These are phyloP conservation scores for Stagonosporopsis rhizophila DNA, from an alignment of 2,329 filamentous ascomycete species.

Conservation along the genomic window DNA sequence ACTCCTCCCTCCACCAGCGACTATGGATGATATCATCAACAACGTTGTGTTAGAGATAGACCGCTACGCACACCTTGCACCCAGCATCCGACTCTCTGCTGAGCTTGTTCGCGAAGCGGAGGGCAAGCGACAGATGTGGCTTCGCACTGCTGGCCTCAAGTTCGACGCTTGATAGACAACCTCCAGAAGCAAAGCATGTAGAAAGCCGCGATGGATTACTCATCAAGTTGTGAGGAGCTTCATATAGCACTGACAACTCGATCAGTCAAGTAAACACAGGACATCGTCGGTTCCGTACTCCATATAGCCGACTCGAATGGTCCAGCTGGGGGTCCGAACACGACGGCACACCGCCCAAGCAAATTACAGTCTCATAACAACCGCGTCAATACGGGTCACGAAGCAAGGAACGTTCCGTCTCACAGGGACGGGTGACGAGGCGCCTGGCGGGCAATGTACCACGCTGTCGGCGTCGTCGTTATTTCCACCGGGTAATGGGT, in stretches of 20 bases:
- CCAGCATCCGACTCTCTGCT: constrained; percentile 76
- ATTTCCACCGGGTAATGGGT: constrained; percentile 12
- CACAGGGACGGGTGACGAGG: neutral
- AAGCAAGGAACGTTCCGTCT: constrained; percentile 8
- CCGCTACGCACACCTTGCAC: constrained; percentile 75
- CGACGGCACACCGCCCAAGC: neutral
- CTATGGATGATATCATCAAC: constrained; percentile 78
- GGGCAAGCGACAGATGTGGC: constrained; percentile 70
- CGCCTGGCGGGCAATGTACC: constrained; percentile 1
- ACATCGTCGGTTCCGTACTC: neutral
- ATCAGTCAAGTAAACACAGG: no score
- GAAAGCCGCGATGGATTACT: neutral
- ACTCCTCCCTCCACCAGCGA: constrained; percentile 63
- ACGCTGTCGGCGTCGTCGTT: neutral
- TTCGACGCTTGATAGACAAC: constrained; percentile 40
- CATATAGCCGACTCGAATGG: neutral
- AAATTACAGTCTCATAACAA: neutral
- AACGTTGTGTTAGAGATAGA: constrained; percentile 79
- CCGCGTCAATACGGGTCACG: neutral
- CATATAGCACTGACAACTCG: neutral
- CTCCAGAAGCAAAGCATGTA: neutral
- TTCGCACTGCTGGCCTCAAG: constrained; percentile 50
- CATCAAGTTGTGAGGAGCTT: neutral
- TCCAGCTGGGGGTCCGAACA: neutral
- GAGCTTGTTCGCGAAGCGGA: constrained; percentile 82